Evolutionary conservation across 345 rosid species (phyloP).

Genomic region (Salix dunnii): DNA sequence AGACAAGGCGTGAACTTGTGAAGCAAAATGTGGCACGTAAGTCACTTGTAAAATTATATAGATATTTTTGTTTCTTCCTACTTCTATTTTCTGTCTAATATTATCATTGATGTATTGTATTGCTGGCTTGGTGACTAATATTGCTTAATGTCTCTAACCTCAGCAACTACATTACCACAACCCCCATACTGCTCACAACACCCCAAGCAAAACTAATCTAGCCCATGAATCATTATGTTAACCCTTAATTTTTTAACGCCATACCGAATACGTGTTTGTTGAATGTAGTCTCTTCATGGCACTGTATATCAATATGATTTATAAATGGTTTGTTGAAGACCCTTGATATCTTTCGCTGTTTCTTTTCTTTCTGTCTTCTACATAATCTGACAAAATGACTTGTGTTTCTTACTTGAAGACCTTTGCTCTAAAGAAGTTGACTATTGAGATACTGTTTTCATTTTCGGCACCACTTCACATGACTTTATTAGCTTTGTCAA

Average conservation of each 20-base stretch:
- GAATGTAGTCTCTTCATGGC: background rate
- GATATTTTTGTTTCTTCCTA: background rate
- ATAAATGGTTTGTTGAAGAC: background rate
- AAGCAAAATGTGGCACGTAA: conserved; percentile 80
- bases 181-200: background rate
- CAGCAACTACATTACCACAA: background rate
- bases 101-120: background rate
- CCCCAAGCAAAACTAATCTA: background rate
- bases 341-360: background rate
- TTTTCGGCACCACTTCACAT: background rate
- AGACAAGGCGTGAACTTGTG: conserved; percentile 79
- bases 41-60: conserved; percentile 19
- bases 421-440: background rate
- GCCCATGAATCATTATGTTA: background rate
- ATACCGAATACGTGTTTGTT: background rate
- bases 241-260: background rate
- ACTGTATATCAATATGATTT: background rate
- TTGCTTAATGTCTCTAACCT: background rate
- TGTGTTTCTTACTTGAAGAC: background rate
- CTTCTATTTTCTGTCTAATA: background rate
- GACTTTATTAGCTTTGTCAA: background rate
- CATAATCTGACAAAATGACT: background rate
- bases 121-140: background rate
- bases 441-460: background rate
- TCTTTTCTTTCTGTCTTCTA: background rate